These are phyloP conservation scores for Trichoderma sp. DNA, from an alignment of 2,329 filamentous ascomycete genomes.

Conservation along the genomic window DNA sequence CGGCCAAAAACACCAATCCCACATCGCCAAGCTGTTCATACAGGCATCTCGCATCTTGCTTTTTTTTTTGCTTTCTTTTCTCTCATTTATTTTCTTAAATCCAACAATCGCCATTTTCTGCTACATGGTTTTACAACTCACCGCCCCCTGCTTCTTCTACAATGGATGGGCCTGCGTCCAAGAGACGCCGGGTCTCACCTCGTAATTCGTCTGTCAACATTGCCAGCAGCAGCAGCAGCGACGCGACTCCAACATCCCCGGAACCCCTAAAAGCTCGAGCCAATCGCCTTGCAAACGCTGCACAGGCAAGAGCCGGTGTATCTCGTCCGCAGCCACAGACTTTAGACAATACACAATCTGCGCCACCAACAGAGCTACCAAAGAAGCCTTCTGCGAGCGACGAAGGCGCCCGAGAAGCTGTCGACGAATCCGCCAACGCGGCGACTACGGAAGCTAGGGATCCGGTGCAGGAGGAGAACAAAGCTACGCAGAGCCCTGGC, in stretches of 20 bases:
- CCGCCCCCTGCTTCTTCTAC: neutral
- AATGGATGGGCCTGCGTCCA: slow-evolving; percentile 58
- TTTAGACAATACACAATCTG: slow-evolving; percentile 45
- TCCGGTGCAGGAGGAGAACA: slow-evolving; percentile 21
- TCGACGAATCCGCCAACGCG: slow-evolving; percentile 31
- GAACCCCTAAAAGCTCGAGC: slow-evolving; percentile 26
- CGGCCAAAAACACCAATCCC: slow-evolving; percentile 18
- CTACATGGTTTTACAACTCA: neutral
- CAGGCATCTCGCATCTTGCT: neutral
- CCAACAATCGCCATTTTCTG: neutral
- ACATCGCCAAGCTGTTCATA: slow-evolving; percentile 7
- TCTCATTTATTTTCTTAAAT: neutral
- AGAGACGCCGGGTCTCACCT: slow-evolving; percentile 63
- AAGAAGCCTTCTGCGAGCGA: neutral
- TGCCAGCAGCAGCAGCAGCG: slow-evolving; percentile 33
- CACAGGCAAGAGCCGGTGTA: slow-evolving; percentile 65
- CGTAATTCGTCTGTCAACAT: slow-evolving; percentile 38
- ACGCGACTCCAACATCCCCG: slow-evolving; percentile 25
- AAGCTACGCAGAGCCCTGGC: slow-evolving; percentile 19
- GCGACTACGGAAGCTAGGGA: slow-evolving; percentile 27
- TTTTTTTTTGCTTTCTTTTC: neutral
- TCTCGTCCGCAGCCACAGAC: slow-evolving; percentile 60
- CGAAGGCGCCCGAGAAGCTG: slow-evolving; percentile 25
- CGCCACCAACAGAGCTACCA: slow-evolving; percentile 35
- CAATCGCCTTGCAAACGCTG: slow-evolving; percentile 58